These are phyloP conservation scores for Debaryomyces hansenii DNA, from an alignment of 805 yeast species.

Conservation along the genomic window DNA sequence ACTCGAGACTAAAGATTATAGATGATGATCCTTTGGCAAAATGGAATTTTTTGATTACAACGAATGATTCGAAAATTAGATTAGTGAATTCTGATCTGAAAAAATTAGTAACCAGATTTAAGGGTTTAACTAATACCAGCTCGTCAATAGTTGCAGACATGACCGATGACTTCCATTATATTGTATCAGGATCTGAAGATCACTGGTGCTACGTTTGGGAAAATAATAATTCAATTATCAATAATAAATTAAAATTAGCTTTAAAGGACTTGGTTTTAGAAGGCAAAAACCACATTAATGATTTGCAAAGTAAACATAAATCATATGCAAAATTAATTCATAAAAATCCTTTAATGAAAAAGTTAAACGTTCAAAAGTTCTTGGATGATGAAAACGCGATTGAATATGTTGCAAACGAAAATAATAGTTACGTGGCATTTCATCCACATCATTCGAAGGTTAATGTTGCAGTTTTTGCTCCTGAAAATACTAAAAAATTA, in stretches of 20 bases:
- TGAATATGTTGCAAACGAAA: constrained; percentile 44
- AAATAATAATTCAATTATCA: constrained; percentile 40
- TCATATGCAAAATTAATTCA: constrained; percentile 26
- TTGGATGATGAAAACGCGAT: constrained; percentile 23
- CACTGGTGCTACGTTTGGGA: constrained; percentile 86
- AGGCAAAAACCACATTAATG: constrained; percentile 33
- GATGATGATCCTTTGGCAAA: constrained; percentile 12
- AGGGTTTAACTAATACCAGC: constrained; percentile 69
- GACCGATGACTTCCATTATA: constrained; percentile 55
- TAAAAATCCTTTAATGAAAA: constrained; percentile 28
- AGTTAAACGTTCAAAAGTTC: constrained; percentile 20
- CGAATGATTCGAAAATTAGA: constrained; percentile 80
- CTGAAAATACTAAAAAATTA: constrained; percentile 60
- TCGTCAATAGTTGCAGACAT: constrained; percentile 70
- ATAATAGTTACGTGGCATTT: constrained; percentile 64
- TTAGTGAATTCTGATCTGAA: constrained; percentile 56
- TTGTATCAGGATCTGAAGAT: constrained; percentile 84
- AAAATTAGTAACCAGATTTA: constrained; percentile 63
- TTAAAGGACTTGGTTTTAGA: constrained; percentile 35
- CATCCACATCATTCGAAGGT: constrained; percentile 76
- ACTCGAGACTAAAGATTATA: not conserved
- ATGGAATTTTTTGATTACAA: constrained; percentile 55
- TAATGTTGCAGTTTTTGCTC: constrained; percentile 79
- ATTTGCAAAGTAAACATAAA: constrained; percentile 27
- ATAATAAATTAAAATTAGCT: constrained; percentile 34